Evolutionary conservation across 2,329 filamentous ascomycete species (phyloP).

Genomic region (Trichoderma lentiforme): DNA sequence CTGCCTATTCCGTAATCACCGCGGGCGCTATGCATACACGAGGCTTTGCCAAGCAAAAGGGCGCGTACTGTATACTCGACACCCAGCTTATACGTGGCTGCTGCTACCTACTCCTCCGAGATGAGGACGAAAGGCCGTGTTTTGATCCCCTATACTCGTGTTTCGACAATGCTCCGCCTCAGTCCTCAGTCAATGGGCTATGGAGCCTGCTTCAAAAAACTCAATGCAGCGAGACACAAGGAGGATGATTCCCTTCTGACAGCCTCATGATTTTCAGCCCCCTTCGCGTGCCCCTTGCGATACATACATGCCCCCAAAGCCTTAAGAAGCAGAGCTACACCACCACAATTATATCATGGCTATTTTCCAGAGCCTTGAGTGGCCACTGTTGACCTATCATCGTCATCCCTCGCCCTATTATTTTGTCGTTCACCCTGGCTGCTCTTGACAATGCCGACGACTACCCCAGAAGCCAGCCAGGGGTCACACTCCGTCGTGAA

Average conservation of each 20-base stretch:
- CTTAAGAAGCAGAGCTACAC: not conserved
- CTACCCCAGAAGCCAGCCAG: slow-evolving; percentile 3
- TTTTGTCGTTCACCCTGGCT: not conserved
- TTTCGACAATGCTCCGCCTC: not conserved
- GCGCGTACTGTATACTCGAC: not conserved
- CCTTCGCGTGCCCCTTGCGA: not conserved
- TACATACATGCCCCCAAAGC: not conserved
- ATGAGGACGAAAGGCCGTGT: not conserved
- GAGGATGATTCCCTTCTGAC: not conserved
- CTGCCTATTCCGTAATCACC: not conserved
- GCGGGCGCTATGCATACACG: not conserved
- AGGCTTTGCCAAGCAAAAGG: not conserved
- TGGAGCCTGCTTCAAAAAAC: not conserved
- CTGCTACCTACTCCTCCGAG: not conserved
- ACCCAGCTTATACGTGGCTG: not conserved
- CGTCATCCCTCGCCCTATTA: not conserved
- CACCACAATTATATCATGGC: not conserved
- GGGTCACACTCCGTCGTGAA: slow-evolving; percentile 9
- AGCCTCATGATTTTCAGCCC: not conserved
- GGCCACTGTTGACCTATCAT: slow-evolving; percentile 13
- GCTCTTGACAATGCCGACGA: slow-evolving; percentile 6
- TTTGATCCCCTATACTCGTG: not conserved
- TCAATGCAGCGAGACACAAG: not conserved
- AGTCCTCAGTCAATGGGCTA: not conserved
- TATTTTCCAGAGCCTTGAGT: slow-evolving; percentile 15